These are phyloP conservation scores for Cladophialophora psammophila DNA, from an alignment of 2,329 filamentous ascomycete species.

Conservation along the genomic window DNA sequence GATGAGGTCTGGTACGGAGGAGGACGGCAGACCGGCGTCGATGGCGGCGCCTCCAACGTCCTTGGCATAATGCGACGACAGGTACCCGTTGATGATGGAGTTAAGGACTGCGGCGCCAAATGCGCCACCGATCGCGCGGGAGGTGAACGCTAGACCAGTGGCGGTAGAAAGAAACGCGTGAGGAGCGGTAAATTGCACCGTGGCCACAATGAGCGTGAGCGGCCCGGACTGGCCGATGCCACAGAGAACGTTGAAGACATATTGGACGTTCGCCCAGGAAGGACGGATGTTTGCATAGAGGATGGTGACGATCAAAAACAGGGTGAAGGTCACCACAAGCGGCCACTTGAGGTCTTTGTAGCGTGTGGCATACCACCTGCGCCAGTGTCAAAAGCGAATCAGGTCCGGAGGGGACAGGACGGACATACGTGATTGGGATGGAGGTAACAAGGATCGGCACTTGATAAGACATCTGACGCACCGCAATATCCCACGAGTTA, in stretches of 20 bases:
- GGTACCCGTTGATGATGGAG: conserved; percentile 59
- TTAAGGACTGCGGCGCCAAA: conserved; percentile 62
- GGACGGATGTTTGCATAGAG: conserved; percentile 58
- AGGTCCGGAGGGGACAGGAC: conserved; percentile 27
- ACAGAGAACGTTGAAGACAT: conserved; percentile 57
- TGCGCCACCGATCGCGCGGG: conserved; percentile 61
- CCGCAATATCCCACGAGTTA: conserved; percentile 56
- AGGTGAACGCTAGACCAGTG: conserved; percentile 62
- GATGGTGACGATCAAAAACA: conserved; percentile 58
- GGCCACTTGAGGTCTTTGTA: conserved; percentile 59
- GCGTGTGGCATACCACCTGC: conserved; percentile 54
- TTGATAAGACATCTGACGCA: conserved; percentile 57
- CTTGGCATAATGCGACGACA: conserved; percentile 51
- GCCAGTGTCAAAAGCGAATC: conserved; percentile 12
- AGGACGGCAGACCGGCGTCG: conserved; percentile 52
- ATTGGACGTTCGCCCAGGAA: conserved; percentile 54
- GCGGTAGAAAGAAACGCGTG: conserved; percentile 62
- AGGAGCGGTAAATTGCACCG: conserved; percentile 62
- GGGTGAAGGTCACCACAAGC: conserved; percentile 54
- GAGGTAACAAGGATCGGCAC: conserved; percentile 51
- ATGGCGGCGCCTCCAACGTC: conserved; percentile 52
- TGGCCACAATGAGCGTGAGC: conserved; percentile 58
- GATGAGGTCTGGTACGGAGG: conserved; percentile 50
- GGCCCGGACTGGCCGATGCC: conserved; percentile 61
- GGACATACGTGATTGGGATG: conserved; percentile 51